Evolutionary conservation across 441 rosid genomes (phyloP), one percentile per base, ranked within the genome.

Genomic region (Dalechampia spathulata): DNA sequence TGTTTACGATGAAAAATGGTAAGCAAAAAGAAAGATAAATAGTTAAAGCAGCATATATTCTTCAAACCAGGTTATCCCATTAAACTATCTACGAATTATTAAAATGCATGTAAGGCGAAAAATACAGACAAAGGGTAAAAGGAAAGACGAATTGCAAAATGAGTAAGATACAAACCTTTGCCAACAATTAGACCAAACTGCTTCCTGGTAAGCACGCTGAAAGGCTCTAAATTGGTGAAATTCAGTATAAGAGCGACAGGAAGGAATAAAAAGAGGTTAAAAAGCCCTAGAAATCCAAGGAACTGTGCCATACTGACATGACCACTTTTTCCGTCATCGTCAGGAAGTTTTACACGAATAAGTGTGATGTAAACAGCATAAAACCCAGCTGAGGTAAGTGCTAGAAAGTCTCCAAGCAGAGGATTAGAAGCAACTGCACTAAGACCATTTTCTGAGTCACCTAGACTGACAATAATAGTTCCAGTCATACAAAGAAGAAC

Each of bases 401-500:
- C 83, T 39, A 92, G 78, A 67, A 80, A 58, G 63, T 92, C 96
- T 55, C 96, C 95, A 26, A 92, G 80, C 68, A 81, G 72, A 65
- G 96, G 95, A 55, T 80, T 76, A 34, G 87, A 72, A 49, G 90
- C 85, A 71, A 64, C 39, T 34, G 66, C 72, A 45, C 53, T 75
- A 53, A 76, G 44, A 60, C 66, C 62, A 16, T 70, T 51, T 58
- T 76, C 65, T n/a, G 96, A 74, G 73, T 92, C 96, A 14, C 91
- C 95, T 71, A 88, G 46, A 75, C 96, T 88, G 65, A 92, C 98
- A 45, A 86, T 79, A 44, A 92, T 74, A 4, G 96, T 86, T 41
- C 98, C 96, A 36, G 78, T 81, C 98, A 88, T 92, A 68, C 98
- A 92, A 46, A 92, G 94, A 69, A 85, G 83, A 67, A 92, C 96